These are phyloP conservation scores for Gossypium turneri DNA, from an alignment of 345 rosid species.

Conservation along the genomic window DNA sequence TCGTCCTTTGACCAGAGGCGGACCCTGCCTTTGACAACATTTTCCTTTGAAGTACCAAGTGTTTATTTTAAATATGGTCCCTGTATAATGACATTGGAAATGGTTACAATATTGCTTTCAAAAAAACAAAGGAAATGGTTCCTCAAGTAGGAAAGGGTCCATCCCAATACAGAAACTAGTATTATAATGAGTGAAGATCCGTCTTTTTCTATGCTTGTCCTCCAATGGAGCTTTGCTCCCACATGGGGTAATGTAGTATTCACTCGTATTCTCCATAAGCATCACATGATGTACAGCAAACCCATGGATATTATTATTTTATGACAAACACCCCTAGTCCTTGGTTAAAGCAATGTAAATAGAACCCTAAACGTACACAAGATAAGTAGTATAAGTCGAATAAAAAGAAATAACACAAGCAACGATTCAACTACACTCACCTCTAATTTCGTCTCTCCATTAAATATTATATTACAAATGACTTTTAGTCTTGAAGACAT, in stretches of 20 bases:
- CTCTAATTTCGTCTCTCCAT: background rate
- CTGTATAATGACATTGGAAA: too few species aligned
- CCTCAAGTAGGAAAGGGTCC: background rate
- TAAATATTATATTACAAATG: slow-evolving; percentile 4
- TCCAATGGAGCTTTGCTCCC: slow-evolving; percentile 19
- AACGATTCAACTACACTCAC: background rate
- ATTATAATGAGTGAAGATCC: background rate
- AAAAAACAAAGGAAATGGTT: background rate
- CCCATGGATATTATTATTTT: background rate
- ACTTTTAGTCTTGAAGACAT: background rate
- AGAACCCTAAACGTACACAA: too few species aligned
- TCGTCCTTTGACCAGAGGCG: too few species aligned
- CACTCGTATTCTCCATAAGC: slow-evolving; percentile 28
- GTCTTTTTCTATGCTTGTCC: slow-evolving; percentile 15
- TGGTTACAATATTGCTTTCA: too few species aligned
- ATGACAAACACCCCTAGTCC: too few species aligned
- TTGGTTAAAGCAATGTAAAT: too few species aligned
- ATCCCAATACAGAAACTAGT: background rate
- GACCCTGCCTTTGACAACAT: too few species aligned
- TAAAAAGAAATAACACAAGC: too few species aligned
- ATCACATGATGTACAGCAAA: slow-evolving; percentile 36
- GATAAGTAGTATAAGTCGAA: too few species aligned
- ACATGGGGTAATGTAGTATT: slow-evolving; percentile 36
- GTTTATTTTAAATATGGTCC: too few species aligned
- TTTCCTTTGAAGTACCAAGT: too few species aligned